Base-by-base conservation (phyloP, 106 monocot species). In the Gastrodia elata region DNA sequence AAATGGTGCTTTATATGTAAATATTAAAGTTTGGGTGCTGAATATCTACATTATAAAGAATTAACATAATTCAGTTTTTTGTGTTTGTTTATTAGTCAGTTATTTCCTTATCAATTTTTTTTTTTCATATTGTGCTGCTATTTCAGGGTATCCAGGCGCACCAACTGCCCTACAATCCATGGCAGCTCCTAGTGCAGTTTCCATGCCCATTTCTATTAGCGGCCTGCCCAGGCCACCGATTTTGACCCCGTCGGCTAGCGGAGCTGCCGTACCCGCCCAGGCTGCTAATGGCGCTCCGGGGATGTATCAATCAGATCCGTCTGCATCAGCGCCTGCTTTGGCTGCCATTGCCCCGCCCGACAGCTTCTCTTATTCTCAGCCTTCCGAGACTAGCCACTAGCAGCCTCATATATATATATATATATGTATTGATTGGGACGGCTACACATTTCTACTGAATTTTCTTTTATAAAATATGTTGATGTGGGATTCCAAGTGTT, bases 201-300 rank as follows among this genome's bases (percentile, higher is more conserved):
- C 80, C 4, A 80, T 80, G 74, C 69, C 58, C 16, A 74, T 80
- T 74, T 74, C 68, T 22, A 74, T 80, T 55, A 59, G 42, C 73
- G 70, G n/a, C 43, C 26, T 74, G 0, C 80, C 69, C 38, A 56
- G 68, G 43, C 80, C 80, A 43, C 80, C 80, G 4, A 56, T 43
- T 36, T 28, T 80, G 68, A 74, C n/a, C 67, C 74, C 69, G n/a
- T 74, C 74, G 15, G n/a, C 73, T 2, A 18, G 65, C 40, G 79
- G 73, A 44, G 52, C 25, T 26, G 30, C 68, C 18, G 49, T n/a
- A n/a, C n/a, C 55, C 69, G 6, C 72, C 28, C 38, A 44, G 6
- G 28, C 57, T 20, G 18, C 79, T 35, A 79, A 56, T 34, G 68
- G 68, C 2, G 56, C 55, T 68, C 20, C 68, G 40, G 13, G 38